These are phyloP conservation scores for Aspergillus leporis DNA, from an alignment of 495 filamentous ascomycete genomes.

Conservation along the genomic window DNA sequence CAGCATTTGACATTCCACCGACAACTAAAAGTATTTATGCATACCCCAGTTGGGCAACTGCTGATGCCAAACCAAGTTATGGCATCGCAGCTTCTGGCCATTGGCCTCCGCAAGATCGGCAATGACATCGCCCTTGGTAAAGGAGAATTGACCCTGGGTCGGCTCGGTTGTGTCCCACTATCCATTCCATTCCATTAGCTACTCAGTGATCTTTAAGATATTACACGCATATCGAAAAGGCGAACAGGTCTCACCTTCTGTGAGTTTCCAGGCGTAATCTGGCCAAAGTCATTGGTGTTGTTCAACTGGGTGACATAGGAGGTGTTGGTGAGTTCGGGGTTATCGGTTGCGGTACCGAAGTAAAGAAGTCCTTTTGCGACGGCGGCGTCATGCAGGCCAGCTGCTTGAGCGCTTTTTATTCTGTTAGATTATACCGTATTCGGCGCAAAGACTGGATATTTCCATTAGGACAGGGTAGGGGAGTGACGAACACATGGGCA, in stretches of 20 bases:
- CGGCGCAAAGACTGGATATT: neutral
- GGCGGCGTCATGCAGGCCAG: slow-evolving; percentile 51
- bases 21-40: too few species aligned
- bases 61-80: slow-evolving; percentile 63
- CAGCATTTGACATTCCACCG: neutral
- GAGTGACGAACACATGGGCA: slow-evolving; percentile 25
- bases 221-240: slow-evolving; percentile 6
- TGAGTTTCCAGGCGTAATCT: slow-evolving; percentile 59
- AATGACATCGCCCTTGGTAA: slow-evolving; percentile 49
- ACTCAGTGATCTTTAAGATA: slow-evolving; percentile 6
- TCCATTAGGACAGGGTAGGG: neutral
- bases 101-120: slow-evolving; percentile 51
- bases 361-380: slow-evolving; percentile 53
- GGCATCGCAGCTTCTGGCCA: slow-evolving; percentile 56
- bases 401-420: slow-evolving; percentile 20
- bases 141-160: slow-evolving; percentile 50
- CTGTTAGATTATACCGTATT: slow-evolving; percentile 4
- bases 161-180: slow-evolving; percentile 56
- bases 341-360: slow-evolving; percentile 62
- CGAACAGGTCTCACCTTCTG: slow-evolving; percentile 42
- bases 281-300: slow-evolving; percentile 57
- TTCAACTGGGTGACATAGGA: slow-evolving; percentile 45
- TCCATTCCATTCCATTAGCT: slow-evolving; percentile 4
- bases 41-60: slow-evolving; percentile 60
- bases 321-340: slow-evolving; percentile 51